These are phyloP conservation scores for Entomortierella chlamydospora DNA, from an alignment of 192 early-diverging fungal species.

Conservation along the genomic window DNA sequence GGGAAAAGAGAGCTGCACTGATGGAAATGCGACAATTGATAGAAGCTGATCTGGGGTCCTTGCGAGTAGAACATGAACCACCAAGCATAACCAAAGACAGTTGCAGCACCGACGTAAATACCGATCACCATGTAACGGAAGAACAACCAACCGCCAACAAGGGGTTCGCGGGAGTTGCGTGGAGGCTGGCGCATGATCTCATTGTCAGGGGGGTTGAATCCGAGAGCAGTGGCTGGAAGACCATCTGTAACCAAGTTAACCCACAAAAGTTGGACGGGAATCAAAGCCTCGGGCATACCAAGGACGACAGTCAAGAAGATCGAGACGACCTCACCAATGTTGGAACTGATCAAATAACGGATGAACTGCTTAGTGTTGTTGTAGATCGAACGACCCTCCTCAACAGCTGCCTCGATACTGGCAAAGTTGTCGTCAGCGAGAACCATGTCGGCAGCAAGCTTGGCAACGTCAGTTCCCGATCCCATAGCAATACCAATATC, in stretches of 20 bases:
- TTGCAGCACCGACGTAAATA: slow-evolving; percentile 91
- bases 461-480: slow-evolving; percentile 97
- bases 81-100: slow-evolving; percentile 98
- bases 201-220: slow-evolving; percentile 97
- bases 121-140: slow-evolving; percentile 95
- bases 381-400: slow-evolving; percentile 98
- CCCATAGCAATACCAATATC: slow-evolving; percentile 99
- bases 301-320: slow-evolving; percentile 98
- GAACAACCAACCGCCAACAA: slow-evolving; percentile 95
- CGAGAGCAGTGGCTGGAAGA: slow-evolving; percentile 96
- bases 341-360: slow-evolving; percentile 96
- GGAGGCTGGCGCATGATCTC: slow-evolving; percentile 96
- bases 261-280: slow-evolving; percentile 98
- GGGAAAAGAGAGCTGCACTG: slow-evolving; percentile 88
- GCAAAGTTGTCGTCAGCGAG: slow-evolving; percentile 99
- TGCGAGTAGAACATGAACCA: slow-evolving; percentile 94
- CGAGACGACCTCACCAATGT: slow-evolving; percentile 98
- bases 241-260: slow-evolving; percentile 99
- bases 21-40: slow-evolving; percentile 95
- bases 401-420: slow-evolving; percentile 96
- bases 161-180: slow-evolving; percentile 84
- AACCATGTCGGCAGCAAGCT: slow-evolving; percentile 98
- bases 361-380: slow-evolving; percentile 99
- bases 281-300: slow-evolving; percentile 97
- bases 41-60: slow-evolving; percentile 91